These are phyloP conservation scores for Beauveria rudraprayagi DNA, from an alignment of 2,329 filamentous ascomycete species.

Conservation along the genomic window DNA sequence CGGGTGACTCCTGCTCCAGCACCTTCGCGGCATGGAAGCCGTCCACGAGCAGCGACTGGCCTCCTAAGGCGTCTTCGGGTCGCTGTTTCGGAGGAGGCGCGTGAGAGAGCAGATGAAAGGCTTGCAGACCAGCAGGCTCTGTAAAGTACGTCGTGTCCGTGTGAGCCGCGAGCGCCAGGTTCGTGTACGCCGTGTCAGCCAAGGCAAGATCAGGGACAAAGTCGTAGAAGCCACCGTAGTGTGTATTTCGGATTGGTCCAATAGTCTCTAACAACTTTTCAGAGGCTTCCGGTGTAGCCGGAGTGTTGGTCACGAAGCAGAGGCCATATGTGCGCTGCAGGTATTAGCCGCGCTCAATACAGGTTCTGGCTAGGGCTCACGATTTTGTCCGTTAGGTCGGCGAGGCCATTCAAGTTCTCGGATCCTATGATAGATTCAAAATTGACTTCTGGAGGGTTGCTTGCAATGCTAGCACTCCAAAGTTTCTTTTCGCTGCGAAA, in stretches of 20 bases:
- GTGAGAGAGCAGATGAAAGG: constrained; percentile 82
- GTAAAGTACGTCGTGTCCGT: constrained; percentile 96
- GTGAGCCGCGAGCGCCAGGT: constrained; percentile 71
- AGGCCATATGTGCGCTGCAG: constrained; percentile 61
- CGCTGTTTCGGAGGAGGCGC: constrained; percentile 33
- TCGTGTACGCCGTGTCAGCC: constrained; percentile 89
- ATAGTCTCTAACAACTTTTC: constrained; percentile 71
- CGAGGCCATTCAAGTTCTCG: constrained; percentile 41
- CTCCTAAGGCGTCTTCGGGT: constrained; percentile 46
- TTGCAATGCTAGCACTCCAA: constrained; percentile 28
- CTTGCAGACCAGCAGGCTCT: constrained; percentile 82
- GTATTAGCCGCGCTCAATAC: neutral
- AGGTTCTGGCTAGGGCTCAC: constrained; percentile 30
- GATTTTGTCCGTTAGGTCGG: constrained; percentile 56
- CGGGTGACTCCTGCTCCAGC: constrained; percentile 45
- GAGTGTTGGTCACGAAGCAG: constrained; percentile 65
- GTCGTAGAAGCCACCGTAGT: constrained; percentile 76
- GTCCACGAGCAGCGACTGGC: constrained; percentile 76
- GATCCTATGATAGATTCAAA: constrained; percentile 53
- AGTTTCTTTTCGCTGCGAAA: constrained; percentile 10
- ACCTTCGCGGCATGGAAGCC: constrained; percentile 65
- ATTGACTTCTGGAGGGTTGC: constrained; percentile 47
- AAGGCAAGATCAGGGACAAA: constrained; percentile 83
- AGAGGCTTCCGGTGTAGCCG: constrained; percentile 60
- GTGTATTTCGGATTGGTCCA: constrained; percentile 78